These are phyloP conservation scores for Paramecium octaurelia DNA, from an alignment of 73 alveolate genomes.

Conservation along the genomic window DNA sequence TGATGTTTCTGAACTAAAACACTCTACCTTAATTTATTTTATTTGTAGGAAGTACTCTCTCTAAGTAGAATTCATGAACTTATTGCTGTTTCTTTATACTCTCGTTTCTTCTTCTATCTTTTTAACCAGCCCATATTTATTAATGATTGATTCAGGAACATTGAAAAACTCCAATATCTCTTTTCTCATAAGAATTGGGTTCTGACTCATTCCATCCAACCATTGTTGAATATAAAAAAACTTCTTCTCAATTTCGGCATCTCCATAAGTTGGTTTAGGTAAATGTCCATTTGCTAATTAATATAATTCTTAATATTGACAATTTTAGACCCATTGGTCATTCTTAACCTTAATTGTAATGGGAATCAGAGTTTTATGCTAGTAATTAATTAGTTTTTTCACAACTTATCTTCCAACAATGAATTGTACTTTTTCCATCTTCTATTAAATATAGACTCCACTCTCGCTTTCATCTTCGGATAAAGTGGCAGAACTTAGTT, in stretches of 20 bases:
- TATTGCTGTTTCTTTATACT: not conserved
- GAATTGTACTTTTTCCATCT: not conserved
- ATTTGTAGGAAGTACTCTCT: not conserved
- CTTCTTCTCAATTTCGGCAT: not conserved
- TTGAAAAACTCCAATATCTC: not conserved
- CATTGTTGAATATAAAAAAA: not conserved
- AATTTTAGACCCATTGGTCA: not conserved
- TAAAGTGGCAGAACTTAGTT: not conserved
- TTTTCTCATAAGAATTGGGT: not conserved
- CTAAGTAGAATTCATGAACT: not conserved
- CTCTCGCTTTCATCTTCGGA: conserved; percentile 46
- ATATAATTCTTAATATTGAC: not conserved
- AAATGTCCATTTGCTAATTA: not conserved
- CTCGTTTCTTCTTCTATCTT: not conserved
- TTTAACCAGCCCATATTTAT: not conserved
- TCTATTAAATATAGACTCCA: not conserved
- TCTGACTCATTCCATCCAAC: conserved; percentile 3
- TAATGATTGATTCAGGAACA: not conserved
- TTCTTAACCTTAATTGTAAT: not conserved
- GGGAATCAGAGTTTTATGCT: not conserved
- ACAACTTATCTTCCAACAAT: not conserved
- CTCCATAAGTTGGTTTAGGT: not conserved
- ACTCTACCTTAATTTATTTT: not conserved
- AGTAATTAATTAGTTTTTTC: not conserved
- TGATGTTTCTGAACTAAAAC: not conserved